Conservation (phyloP, 1,284 basidiomycete genomes). For the Sporisorium iseilematis-ciliati region DNA sequence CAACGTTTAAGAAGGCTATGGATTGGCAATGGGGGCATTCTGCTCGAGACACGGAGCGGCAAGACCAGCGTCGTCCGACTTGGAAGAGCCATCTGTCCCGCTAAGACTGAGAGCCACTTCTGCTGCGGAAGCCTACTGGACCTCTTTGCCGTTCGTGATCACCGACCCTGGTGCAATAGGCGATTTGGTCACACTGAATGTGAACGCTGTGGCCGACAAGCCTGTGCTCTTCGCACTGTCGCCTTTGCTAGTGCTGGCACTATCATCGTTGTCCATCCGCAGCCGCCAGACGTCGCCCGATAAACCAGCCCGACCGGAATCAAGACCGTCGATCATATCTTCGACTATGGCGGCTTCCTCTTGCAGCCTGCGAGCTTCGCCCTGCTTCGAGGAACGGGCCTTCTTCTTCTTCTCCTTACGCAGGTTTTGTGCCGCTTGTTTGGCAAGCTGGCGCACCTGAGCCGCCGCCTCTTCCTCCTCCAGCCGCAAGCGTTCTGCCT, state of each 20-base stretch:
- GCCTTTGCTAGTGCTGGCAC: neutral
- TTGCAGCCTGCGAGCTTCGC: slow-evolving; percentile 26
- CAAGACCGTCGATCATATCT: slow-evolving; percentile 33
- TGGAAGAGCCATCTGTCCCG: slow-evolving; percentile 22
- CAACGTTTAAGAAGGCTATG: neutral
- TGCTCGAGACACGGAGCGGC: slow-evolving; percentile 28
- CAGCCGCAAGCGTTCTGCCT: slow-evolving; percentile 14
- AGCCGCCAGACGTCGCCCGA: slow-evolving; percentile 14
- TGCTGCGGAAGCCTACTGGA: neutral
- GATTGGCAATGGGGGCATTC: neutral
- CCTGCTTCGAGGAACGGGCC: slow-evolving; percentile 12
- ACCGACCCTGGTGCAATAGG: neutral
- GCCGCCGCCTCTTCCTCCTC: slow-evolving; percentile 28
- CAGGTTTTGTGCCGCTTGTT: slow-evolving; percentile 20
- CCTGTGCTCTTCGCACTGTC: neutral
- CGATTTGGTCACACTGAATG: slow-evolving; percentile 29
- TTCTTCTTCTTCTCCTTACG: slow-evolving; percentile 26
- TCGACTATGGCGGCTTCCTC: slow-evolving; percentile 36
- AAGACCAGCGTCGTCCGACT: slow-evolving; percentile 36
- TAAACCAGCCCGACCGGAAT: slow-evolving; percentile 1
- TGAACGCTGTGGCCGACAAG: slow-evolving; percentile 14
- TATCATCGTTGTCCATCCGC: slow-evolving; percentile 5
- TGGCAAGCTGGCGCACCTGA: slow-evolving; percentile 14
- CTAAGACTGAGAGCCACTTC: slow-evolving; percentile 10
- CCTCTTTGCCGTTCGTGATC: neutral